Conservation (phyloP, 129 eudicot species). For the Helichrysum umbraculigerum region DNA sequence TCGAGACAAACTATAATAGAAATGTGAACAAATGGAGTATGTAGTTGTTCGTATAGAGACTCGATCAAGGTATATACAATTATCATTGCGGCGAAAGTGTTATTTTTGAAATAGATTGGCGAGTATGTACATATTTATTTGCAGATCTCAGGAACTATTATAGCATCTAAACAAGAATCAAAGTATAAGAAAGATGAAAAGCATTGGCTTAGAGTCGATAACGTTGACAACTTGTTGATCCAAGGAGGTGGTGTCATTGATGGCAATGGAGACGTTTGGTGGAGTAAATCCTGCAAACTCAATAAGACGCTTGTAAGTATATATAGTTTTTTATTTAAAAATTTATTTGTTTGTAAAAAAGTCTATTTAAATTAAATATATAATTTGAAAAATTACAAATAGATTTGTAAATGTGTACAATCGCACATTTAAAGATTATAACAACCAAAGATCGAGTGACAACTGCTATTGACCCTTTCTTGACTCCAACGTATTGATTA, state of each 20-base stretch:
- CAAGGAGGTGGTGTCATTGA: constrained; percentile 67
- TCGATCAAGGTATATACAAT: too few species aligned
- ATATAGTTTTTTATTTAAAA: too few species aligned
- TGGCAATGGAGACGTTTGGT: constrained; percentile 83
- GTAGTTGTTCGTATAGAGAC: too few species aligned
- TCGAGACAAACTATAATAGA: too few species aligned
- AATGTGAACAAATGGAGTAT: too few species aligned
- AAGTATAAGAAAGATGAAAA: constrained; percentile 48
- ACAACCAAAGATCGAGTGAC: background rate
- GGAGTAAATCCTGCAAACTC: constrained; percentile 74
- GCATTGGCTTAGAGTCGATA: constrained; percentile 62
- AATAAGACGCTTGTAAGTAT: constrained; percentile 46
- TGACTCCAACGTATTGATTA: too few species aligned
- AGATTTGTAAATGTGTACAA: background rate
- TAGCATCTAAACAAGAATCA: constrained; percentile 50
- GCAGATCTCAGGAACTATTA: constrained; percentile 61
- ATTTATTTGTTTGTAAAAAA: too few species aligned
- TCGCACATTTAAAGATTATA: background rate
- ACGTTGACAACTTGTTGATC: constrained; percentile 39
- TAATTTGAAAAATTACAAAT: too few species aligned
- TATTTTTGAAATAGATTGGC: too few species aligned
- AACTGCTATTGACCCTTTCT: too few species aligned
- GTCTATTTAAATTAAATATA: too few species aligned
- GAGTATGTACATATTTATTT: background rate
- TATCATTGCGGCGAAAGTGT: too few species aligned